Conservation (phyloP, 768 basidiomycete genomes). For the Agrocybe pediades region DNA sequence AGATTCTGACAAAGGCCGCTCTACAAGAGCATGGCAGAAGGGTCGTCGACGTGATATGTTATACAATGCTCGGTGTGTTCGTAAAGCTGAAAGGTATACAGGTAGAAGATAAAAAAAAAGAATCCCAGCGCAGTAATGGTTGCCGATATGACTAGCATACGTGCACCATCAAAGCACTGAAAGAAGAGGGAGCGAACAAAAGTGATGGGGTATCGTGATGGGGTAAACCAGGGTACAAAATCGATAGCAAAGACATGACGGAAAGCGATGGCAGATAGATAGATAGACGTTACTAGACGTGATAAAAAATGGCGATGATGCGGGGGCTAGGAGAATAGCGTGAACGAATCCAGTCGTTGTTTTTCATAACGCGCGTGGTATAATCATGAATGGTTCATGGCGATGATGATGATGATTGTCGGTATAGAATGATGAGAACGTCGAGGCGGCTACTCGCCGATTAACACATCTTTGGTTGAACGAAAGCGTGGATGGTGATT, state of each 20-base stretch:
- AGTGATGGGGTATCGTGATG: neutral
- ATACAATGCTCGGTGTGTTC: slow-evolving; percentile 7
- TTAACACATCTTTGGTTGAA: too few species aligned
- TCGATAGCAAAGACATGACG: slow-evolving; percentile 6
- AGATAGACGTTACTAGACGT: slow-evolving; percentile 4
- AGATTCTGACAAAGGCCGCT: neutral
- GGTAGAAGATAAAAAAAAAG: neutral
- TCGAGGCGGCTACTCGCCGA: too few species aligned
- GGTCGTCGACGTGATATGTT: slow-evolving; percentile 4
- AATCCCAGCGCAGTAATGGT: neutral
- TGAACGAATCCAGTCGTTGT: slow-evolving; percentile 22
- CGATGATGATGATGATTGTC: neutral
- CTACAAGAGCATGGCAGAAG: neutral
- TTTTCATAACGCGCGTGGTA: slow-evolving; percentile 6
- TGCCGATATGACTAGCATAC: slow-evolving; percentile 11
- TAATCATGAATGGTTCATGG: slow-evolving; percentile 8
- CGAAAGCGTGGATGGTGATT: neutral
- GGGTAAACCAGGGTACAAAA: neutral
- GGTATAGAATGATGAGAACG: neutral
- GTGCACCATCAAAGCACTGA: neutral
- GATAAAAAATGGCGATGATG: neutral
- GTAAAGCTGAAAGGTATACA: neutral
- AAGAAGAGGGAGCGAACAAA: neutral
- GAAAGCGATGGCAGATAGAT: slow-evolving; percentile 4
- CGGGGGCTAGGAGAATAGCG: slow-evolving; percentile 2